These are phyloP conservation scores for Mortierella antarctica DNA, from an alignment of 192 early-diverging fungal genomes.

Conservation along the genomic window DNA sequence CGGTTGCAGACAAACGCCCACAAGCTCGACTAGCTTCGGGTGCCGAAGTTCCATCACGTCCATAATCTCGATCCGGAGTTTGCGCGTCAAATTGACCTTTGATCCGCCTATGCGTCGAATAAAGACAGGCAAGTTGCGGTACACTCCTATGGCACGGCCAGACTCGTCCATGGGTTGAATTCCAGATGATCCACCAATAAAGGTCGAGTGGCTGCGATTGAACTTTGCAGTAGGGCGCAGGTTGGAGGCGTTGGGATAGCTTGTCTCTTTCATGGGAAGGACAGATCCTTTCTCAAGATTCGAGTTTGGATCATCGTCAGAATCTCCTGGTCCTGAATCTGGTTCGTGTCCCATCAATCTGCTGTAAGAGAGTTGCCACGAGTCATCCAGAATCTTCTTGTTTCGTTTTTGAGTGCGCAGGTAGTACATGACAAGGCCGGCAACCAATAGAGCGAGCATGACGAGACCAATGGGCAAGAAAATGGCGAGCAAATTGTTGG, in stretches of 20 bases:
- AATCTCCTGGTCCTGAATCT: constrained; percentile 6
- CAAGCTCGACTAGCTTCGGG: constrained; percentile 55
- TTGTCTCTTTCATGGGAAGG: no score
- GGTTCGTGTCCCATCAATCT: constrained; percentile 23
- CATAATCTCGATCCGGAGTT: constrained; percentile 46
- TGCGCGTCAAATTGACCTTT: constrained; percentile 37
- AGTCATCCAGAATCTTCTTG: constrained; percentile 22
- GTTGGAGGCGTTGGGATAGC: no score
- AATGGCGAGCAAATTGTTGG: constrained; percentile 20
- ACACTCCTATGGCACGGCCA: constrained; percentile 48
- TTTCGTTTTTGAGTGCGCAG: constrained; percentile 10
- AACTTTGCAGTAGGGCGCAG: constrained; percentile 31
- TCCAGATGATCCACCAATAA: constrained; percentile 30
- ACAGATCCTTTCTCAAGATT: no score
- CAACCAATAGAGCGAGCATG: background rate
- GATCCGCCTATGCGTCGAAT: constrained; percentile 44
- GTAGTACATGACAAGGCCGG: background rate
- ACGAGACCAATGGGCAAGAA: constrained; percentile 30
- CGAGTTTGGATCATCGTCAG: background rate
- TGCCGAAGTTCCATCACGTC: constrained; percentile 57
- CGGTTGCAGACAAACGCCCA: constrained; percentile 53
- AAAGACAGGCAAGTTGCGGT: constrained; percentile 50
- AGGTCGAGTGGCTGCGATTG: constrained; percentile 40
- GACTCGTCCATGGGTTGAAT: constrained; percentile 48
- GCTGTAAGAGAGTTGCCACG: constrained; percentile 33